Evolutionary conservation across 306 rosid genomes (phyloP).

Genomic region (Crataegus laevigata): DNA sequence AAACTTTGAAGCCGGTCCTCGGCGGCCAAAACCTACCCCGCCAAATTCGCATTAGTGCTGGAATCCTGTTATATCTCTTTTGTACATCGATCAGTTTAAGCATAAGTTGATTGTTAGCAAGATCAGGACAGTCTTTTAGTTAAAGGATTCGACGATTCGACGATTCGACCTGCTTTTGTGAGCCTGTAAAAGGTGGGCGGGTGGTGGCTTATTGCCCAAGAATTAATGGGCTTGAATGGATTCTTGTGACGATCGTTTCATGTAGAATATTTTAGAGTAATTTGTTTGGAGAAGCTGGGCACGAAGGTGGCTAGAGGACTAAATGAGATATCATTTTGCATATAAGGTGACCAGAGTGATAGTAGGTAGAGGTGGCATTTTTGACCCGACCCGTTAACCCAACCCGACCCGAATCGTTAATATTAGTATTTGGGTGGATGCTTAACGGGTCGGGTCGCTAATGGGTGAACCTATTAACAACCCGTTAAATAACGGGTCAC

Average conservation of each 20-base stretch:
- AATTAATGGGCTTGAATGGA: neutral
- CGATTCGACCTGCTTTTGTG: neutral
- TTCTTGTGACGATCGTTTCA: neutral
- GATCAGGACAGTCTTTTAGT: too few relatives aligned
- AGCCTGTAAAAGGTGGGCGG: neutral
- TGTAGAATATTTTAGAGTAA: neutral
- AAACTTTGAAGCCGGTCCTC: too few relatives aligned
- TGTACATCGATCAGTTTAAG: neutral
- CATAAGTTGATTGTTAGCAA: neutral
- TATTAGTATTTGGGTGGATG: too few relatives aligned
- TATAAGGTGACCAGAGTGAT: too few relatives aligned
- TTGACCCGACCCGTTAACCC: too few relatives aligned
- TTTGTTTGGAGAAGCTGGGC: neutral
- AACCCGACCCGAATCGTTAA: too few relatives aligned
- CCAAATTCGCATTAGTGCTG: neutral
- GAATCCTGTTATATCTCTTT: neutral
- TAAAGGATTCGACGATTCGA: too few relatives aligned
- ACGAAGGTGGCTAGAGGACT: neutral
- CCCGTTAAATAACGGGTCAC: too few relatives aligned
- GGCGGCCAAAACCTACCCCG: too few relatives aligned
- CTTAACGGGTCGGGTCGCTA: too few relatives aligned
- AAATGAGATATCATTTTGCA: neutral
- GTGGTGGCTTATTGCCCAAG: neutral
- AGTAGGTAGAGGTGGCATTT: too few relatives aligned
- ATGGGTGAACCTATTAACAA: too few relatives aligned